Percentiles rank a stretch among this genome's conserved stretches.
Evolutionary conservation across 768 basidiomycete species (phyloP).

Genomic region (Nidularia sp.): DNA sequence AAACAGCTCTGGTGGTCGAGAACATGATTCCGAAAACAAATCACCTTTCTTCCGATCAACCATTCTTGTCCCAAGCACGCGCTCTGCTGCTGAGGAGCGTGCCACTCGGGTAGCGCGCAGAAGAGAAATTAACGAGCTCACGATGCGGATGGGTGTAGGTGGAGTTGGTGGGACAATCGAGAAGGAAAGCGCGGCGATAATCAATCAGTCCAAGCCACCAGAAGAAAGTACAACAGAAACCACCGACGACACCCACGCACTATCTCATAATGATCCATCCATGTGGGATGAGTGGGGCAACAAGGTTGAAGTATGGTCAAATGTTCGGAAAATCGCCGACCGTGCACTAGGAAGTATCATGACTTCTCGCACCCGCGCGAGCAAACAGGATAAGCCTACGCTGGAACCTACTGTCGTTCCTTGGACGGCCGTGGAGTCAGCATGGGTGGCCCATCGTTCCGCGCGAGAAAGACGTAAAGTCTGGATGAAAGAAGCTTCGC

Average conservation of each 20-base stretch:
- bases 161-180: conserved; percentile 68
- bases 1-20: conserved; percentile 11
- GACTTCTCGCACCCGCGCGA: conserved; percentile 24
- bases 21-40: conserved; percentile 18
- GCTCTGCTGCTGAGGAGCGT: conserved; percentile 53
- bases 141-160: conserved; percentile 80
- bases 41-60: conserved; percentile 62
- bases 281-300: conserved; percentile 72
- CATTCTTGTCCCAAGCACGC: conserved; percentile 58
- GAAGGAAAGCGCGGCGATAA: conserved; percentile 19
- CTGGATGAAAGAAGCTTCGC: conserved; percentile 52
- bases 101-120: conserved; percentile 56
- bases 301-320: conserved; percentile 63
- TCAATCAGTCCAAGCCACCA: neutral
- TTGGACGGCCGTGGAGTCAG: conserved; percentile 63
- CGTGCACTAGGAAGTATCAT: conserved; percentile 65
- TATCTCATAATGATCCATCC: conserved; percentile 7
- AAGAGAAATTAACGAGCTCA: conserved; percentile 75
- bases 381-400: conserved; percentile 29
- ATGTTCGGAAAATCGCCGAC: conserved; percentile 71
- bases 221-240: conserved; percentile 7
- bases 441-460: conserved; percentile 59
- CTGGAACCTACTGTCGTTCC: conserved; percentile 58
- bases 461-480: conserved; percentile 47
- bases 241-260: neutral